phyloP scores from a whole-genome alignment of 192 early-diverging fungal genomes.

The Backusella australiensis region DNA sequence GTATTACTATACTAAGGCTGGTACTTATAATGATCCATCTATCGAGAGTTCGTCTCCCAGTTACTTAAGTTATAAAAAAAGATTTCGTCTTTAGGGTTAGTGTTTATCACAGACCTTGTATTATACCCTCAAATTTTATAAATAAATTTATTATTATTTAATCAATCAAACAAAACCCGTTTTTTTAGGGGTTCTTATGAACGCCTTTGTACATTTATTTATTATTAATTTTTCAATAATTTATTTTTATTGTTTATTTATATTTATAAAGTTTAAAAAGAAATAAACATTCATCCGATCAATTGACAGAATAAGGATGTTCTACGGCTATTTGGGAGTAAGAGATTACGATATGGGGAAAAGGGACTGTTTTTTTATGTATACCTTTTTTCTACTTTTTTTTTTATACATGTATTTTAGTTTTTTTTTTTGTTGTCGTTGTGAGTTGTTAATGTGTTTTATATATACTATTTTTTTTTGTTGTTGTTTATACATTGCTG shows the following conservation, averaged over 20 bases:
- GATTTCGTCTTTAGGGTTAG: neutral
- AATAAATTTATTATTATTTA: neutral
- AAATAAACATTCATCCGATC: neutral
- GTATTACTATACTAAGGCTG: slow-evolving; percentile 2
- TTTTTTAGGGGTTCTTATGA: neutral
- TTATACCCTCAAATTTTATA: neutral
- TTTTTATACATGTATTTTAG: too few species aligned
- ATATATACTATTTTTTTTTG: neutral
- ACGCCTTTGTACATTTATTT: neutral
- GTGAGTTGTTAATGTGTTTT: neutral
- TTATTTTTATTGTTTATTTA: neutral
- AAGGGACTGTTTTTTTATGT: too few species aligned
- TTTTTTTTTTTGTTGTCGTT: too few species aligned
- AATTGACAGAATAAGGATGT: neutral
- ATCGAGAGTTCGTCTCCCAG: neutral
- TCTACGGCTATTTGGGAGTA: too few species aligned
- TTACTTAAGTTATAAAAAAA: slow-evolving; percentile 3
- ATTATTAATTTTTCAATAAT: neutral
- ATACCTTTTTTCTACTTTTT: too few species aligned
- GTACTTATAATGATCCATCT: neutral
- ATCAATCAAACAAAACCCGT: neutral
- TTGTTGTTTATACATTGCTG: neutral
- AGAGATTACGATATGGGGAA: too few species aligned
- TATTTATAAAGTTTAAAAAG: neutral
- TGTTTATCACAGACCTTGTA: too few species aligned